A percentile compares a stretch with the other conserved stretches of the same genome.
Conservation (phyloP, 164 flowering plant species). For the Stephania japonica region DNA sequence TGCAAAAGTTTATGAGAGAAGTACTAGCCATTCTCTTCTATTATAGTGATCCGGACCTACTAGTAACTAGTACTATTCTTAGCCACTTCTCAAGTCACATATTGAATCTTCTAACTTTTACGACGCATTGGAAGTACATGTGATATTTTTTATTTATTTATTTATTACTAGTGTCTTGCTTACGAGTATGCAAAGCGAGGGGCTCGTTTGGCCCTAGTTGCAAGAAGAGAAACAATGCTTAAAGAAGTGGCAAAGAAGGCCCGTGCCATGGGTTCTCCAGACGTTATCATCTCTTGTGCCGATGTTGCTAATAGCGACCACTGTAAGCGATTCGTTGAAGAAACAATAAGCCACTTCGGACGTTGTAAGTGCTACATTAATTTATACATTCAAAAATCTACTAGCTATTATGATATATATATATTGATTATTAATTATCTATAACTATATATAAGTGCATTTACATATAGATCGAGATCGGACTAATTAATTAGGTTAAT, state of each 20-base stretch:
- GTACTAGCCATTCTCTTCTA: too few relatives aligned
- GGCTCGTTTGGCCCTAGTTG: slow-evolving; percentile 47
- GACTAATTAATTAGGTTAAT: background rate
- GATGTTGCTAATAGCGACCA: slow-evolving; percentile 50
- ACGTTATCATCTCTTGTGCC: slow-evolving; percentile 34
- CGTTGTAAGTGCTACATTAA: slow-evolving; percentile 29
- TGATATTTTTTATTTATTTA: background rate
- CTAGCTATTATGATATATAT: too few relatives aligned
- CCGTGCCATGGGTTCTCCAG: slow-evolving; percentile 39
- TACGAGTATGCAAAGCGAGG: slow-evolving; percentile 61
- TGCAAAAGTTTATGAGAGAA: too few relatives aligned
- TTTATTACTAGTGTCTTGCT: slow-evolving; percentile 33
- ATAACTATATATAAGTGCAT: too few relatives aligned
- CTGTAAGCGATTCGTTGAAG: slow-evolving; percentile 34
- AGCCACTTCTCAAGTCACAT: too few relatives aligned
- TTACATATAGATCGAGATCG: background rate
- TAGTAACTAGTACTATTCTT: too few relatives aligned
- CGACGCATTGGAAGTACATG: too few relatives aligned
- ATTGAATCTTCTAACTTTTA: too few relatives aligned
- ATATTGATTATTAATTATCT: too few relatives aligned
- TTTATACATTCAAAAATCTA: background rate
- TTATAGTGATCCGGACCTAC: too few relatives aligned
- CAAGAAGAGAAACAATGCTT: slow-evolving; percentile 45
- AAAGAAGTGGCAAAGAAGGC: slow-evolving; percentile 36
- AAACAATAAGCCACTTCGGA: slow-evolving; percentile 42